Percentiles rank a stretch among this genome's conserved stretches.
These are phyloP conservation scores for Suhomyces canberraensis DNA, from an alignment of 805 yeast genomes.

Conservation along the genomic window DNA sequence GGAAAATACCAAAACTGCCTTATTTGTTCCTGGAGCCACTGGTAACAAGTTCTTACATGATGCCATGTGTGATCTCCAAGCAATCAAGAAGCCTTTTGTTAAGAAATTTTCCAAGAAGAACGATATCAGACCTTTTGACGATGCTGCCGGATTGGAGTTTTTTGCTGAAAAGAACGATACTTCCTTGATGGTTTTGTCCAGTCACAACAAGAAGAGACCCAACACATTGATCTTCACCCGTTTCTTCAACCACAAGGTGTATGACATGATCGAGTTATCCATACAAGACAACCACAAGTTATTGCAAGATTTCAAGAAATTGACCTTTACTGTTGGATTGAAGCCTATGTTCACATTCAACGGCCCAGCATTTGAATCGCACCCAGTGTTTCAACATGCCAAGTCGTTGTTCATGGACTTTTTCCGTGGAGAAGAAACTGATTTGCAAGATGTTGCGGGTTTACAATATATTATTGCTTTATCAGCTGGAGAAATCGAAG, in stretches of 20 bases:
- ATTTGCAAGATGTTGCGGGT: slow-evolving; percentile 89
- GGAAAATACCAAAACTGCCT: slow-evolving; percentile 85
- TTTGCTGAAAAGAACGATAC: slow-evolving; percentile 93
- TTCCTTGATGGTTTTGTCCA: slow-evolving; percentile 75
- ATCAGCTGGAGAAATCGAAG: slow-evolving; percentile 72
- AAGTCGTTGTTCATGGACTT: slow-evolving; percentile 89
- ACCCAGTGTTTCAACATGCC: slow-evolving; percentile 79
- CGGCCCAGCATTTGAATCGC: slow-evolving; percentile 86
- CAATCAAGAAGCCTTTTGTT: slow-evolving; percentile 85
- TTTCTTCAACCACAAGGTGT: slow-evolving; percentile 85
- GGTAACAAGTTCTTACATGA: slow-evolving; percentile 79
- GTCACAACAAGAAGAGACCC: slow-evolving; percentile 87
- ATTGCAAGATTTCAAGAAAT: slow-evolving; percentile 73
- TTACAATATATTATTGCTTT: slow-evolving; percentile 86
- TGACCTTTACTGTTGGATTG: slow-evolving; percentile 81
- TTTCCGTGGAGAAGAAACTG: slow-evolving; percentile 80
- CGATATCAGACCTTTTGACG: slow-evolving; percentile 91
- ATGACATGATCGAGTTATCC: slow-evolving; percentile 90
- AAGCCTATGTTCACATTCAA: slow-evolving; percentile 94
- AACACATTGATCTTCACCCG: slow-evolving; percentile 84
- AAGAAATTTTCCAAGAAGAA: slow-evolving; percentile 88
- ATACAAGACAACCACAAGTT: slow-evolving; percentile 65
- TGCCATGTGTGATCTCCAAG: slow-evolving; percentile 82
- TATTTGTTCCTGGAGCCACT: slow-evolving; percentile 87
- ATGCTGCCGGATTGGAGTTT: slow-evolving; percentile 77